phyloP scores from a whole-genome alignment of 805 yeast species.

The Ogataea polymorpha region DNA sequence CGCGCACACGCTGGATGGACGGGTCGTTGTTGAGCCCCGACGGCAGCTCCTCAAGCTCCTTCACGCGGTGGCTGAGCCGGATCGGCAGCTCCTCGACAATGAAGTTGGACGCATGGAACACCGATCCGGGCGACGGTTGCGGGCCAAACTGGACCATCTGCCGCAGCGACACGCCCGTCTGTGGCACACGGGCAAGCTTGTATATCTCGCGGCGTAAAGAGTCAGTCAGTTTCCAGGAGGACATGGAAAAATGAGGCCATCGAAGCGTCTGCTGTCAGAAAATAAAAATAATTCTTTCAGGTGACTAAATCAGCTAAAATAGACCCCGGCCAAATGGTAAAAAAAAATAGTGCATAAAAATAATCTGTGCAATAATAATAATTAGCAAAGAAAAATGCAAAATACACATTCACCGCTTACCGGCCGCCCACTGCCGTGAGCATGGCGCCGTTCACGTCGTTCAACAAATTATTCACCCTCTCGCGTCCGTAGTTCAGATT shows the following conservation, averaged over 20 bases:
- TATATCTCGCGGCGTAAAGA: conserved; percentile 53
- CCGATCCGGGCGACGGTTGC: conserved; percentile 70
- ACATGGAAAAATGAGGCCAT: conserved; percentile 5
- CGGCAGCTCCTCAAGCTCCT: conserved; percentile 79
- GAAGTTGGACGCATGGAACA: conserved; percentile 80
- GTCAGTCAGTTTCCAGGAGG: conserved; percentile 46
- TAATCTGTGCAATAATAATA: neutral
- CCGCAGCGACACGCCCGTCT: conserved; percentile 77
- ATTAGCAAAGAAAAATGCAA: no score
- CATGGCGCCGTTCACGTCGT: conserved; percentile 41
- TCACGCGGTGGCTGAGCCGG: conserved; percentile 79
- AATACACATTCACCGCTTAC: conserved; percentile 1
- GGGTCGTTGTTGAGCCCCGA: conserved; percentile 70
- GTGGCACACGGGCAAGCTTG: conserved; percentile 69
- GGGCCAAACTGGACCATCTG: conserved; percentile 94
- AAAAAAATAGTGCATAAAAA: neutral
- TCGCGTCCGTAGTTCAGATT: conserved; percentile 32
- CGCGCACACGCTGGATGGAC: conserved; percentile 68
- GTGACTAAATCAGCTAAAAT: neutral
- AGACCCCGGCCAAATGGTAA: conserved; percentile 17
- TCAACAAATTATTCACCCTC: conserved; percentile 33
- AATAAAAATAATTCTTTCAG: neutral
- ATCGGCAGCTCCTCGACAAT: conserved; percentile 85
- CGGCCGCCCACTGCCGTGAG: conserved; percentile 35
- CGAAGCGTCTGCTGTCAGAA: neutral